Evolutionary conservation across 169 alveolate genomes (phyloP), one percentile per base, ranked within the genome.

Genomic region (Plasmodium coatneyi): DNA sequence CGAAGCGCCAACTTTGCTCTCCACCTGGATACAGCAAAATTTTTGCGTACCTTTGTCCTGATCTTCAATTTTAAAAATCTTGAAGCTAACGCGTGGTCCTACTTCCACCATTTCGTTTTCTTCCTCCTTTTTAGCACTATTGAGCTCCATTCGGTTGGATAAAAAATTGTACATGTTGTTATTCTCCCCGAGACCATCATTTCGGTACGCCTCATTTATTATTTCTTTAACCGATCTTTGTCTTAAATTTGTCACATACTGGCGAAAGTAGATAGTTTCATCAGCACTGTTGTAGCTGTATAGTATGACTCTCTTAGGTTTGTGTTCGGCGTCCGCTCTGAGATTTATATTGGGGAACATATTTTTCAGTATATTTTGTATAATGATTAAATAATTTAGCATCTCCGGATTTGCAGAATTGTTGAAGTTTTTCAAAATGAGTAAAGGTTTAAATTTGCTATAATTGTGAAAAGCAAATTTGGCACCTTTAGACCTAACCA

Each of bases 361-460:
- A 80, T 36, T 91, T 91, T 82, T 91, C 46, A 91, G 54, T 28
- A 81, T 49, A 91, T 91, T 91, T 80, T 81, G 95, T 54, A 30
- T 56, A 70, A 91, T 91, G 56, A 78, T 71, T 54, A 91, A 71
- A 91, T 81, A 91, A 91, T 91, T 71, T 80, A 16, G 19, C 95
- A 91, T 81, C 49, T 91, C 92, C 28, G 84, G 22, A 56, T 80
- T 70, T 71, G 39, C 25, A 76, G n/a, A 43, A 16, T 71, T 70
- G 32, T 91, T 91, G 56, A 91, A 91, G 54, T 91, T 91, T 81
- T 80, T 91, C 83, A 91, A 91, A 91, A 91, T 91, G 60, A 91
- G 95, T 91, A 91, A 80, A 32, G 95, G 95, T n/a, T 41, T 81
- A 80, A 71, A 91, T 70, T 81, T 91, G 14, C 54, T 80, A 81